These are phyloP conservation scores for Ascochyta lentis DNA, from an alignment of 2,329 filamentous ascomycete genomes.

Conservation along the genomic window DNA sequence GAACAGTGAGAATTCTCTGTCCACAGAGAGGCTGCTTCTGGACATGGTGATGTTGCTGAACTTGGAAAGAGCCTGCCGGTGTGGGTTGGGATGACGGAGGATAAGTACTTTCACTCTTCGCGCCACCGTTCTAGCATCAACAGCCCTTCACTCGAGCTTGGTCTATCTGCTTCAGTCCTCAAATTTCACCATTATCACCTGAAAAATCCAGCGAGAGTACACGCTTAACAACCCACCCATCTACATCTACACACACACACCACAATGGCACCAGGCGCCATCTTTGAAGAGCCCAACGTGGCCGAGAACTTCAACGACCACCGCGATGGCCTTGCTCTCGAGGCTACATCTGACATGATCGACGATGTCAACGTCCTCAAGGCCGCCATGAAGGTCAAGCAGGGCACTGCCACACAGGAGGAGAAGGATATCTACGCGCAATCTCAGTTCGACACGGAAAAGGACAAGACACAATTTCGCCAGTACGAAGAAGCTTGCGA, in stretches of 20 bases:
- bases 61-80: slow-evolving; percentile 12
- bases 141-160: not conserved
- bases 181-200: slow-evolving; percentile 1
- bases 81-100: slow-evolving; percentile 33
- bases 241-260: slow-evolving; percentile 2
- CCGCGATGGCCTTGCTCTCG: slow-evolving; percentile 64
- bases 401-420: slow-evolving; percentile 53
- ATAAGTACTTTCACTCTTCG: slow-evolving; percentile 16
- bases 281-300: slow-evolving; percentile 52
- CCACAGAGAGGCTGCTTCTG: slow-evolving; percentile 7
- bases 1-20: slow-evolving; percentile 25
- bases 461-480: slow-evolving; percentile 81
- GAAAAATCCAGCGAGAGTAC: slow-evolving; percentile 14
- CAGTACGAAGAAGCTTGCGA: slow-evolving; percentile 85
- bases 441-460: slow-evolving; percentile 74
- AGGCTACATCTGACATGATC: slow-evolving; percentile 65
- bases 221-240: slow-evolving; percentile 18
- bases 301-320: slow-evolving; percentile 55
- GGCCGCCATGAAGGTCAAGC: slow-evolving; percentile 59
- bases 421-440: slow-evolving; percentile 60
- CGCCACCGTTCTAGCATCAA: slow-evolving; percentile 5
- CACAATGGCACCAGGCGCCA: slow-evolving; percentile 56
- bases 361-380: slow-evolving; percentile 68
- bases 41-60: slow-evolving; percentile 8
- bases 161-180: not conserved